phyloP scores from a whole-genome alignment of 2,329 filamentous ascomycete genomes.

The Microdochium trichocladiopsis region DNA sequence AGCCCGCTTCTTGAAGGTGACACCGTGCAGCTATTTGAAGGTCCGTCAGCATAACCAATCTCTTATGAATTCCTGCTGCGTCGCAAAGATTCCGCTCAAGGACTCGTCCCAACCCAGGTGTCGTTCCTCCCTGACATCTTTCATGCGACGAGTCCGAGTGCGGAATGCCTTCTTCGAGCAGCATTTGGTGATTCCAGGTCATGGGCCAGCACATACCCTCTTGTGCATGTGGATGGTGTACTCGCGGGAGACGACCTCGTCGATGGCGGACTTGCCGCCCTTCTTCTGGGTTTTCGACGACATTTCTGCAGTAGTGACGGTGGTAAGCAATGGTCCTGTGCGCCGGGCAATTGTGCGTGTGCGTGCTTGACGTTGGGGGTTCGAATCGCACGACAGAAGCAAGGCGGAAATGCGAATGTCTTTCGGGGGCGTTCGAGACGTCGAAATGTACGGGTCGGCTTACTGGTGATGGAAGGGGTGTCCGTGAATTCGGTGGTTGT shows the following conservation, averaged over 20 bases:
- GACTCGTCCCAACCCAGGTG: too few species aligned
- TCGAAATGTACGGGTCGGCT: background rate
- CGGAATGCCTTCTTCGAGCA: background rate
- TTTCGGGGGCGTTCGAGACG: background rate
- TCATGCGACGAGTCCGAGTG: background rate
- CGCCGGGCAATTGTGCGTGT: background rate
- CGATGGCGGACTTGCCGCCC: constrained; percentile 86
- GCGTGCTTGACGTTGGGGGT: background rate
- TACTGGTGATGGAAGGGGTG: background rate
- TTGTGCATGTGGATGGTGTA: constrained; percentile 99
- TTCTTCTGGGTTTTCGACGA: constrained; percentile 60
- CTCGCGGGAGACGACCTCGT: constrained; percentile 98
- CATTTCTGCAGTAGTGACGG: constrained; percentile 35
- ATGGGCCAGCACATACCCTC: constrained; percentile 63
- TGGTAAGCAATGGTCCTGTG: background rate
- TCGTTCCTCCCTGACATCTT: too few species aligned
- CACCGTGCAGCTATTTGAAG: constrained; percentile 75
- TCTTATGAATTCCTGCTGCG: background rate
- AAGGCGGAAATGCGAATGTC: background rate
- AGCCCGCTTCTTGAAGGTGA: constrained; percentile 99
- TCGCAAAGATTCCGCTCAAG: too few species aligned
- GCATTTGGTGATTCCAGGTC: background rate
- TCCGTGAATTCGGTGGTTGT: background rate
- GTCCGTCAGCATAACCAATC: constrained; percentile 13
- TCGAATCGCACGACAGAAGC: background rate